A percentile compares a stretch with the other conserved stretches of the same genome.
Evolutionary conservation across 768 basidiomycete genomes (phyloP).

Genomic region (Auricularia cornea): DNA sequence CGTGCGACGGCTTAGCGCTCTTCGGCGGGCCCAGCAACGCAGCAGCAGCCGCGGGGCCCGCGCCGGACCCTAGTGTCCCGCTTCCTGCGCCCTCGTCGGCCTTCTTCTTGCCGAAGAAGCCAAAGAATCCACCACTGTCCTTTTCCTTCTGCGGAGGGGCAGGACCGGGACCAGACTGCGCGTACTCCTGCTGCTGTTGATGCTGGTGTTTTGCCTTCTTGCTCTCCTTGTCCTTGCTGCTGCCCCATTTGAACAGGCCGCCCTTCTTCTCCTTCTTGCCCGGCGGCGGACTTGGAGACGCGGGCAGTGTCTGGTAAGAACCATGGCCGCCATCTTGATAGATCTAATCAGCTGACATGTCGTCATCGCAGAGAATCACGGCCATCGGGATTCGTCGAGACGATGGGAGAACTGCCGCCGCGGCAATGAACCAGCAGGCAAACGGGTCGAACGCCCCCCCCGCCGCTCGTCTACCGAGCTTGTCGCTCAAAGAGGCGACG

Average conservation of each 20-base stretch:
- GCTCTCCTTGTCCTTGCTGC: conserved; percentile 58
- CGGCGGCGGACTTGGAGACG: conserved; percentile 15
- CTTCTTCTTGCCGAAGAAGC: conserved; percentile 85
- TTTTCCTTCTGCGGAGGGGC: conserved; percentile 51
- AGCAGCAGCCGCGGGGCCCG: conserved; percentile 78
- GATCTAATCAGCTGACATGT: background rate
- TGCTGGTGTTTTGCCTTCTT: conserved; percentile 9
- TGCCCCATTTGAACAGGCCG: conserved; percentile 58
- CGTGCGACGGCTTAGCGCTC: conserved; percentile 48
- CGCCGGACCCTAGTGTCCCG: conserved; percentile 28
- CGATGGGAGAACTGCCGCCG: too few relatives aligned
- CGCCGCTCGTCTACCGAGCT: too few relatives aligned
- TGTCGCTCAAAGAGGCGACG: too few relatives aligned
- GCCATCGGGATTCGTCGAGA: too few relatives aligned
- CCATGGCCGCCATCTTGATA: conserved; percentile 8
- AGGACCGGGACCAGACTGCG: conserved; percentile 25
- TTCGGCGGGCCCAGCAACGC: conserved; percentile 80
- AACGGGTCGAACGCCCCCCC: too few relatives aligned
- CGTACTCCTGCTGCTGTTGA: conserved; percentile 33
- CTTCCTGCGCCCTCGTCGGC: conserved; percentile 45
- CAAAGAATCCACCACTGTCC: conserved; percentile 76
- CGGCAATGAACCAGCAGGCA: too few relatives aligned
- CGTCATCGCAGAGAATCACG: background rate
- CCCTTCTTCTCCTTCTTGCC: conserved; percentile 61
- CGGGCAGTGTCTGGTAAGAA: conserved; percentile 19